Evolutionary conservation across 2,329 filamentous ascomycete species (phyloP).

Genomic region (Aureobasidium mangrovei): DNA sequence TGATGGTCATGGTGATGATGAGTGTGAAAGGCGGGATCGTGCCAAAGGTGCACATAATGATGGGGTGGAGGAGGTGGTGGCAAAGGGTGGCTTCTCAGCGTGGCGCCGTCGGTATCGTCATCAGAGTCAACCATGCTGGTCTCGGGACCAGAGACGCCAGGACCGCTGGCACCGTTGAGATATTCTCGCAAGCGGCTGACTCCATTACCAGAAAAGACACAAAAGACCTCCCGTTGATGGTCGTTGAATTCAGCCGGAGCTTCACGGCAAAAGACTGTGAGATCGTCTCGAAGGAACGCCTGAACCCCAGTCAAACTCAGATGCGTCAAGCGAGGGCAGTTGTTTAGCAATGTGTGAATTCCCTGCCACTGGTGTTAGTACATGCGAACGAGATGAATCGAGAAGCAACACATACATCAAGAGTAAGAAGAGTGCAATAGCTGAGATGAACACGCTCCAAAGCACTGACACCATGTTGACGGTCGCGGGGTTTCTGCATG

Average conservation of each 20-base stretch:
- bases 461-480: slow-evolving; percentile 48
- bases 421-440: slow-evolving; percentile 79
- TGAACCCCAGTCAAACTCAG: slow-evolving; percentile 89
- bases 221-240: slow-evolving; percentile 91
- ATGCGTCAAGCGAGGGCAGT: slow-evolving; percentile 86
- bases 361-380: slow-evolving; percentile 50
- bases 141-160: not conserved
- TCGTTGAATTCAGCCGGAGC: slow-evolving; percentile 91
- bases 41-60: slow-evolving; percentile 6
- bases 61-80: slow-evolving; percentile 5
- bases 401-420: slow-evolving; percentile 53
- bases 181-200: slow-evolving; percentile 70
- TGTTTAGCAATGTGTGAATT: slow-evolving; percentile 80
- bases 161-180: slow-evolving; percentile 47
- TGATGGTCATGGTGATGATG: slow-evolving; percentile 12
- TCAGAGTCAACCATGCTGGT: slow-evolving; percentile 12
- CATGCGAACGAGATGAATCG: too few species aligned
- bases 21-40: slow-evolving; percentile 7
- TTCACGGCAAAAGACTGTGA: slow-evolving; percentile 76
- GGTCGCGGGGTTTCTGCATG: slow-evolving; percentile 9
- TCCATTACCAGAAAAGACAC: slow-evolving; percentile 86
- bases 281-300: slow-evolving; percentile 77
- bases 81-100: slow-evolving; percentile 10
- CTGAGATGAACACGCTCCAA: slow-evolving; percentile 92
- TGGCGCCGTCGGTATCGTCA: slow-evolving; percentile 20